Conservation (phyloP, 306 rosid genomes). For the Abrus pulchellus region DNA sequence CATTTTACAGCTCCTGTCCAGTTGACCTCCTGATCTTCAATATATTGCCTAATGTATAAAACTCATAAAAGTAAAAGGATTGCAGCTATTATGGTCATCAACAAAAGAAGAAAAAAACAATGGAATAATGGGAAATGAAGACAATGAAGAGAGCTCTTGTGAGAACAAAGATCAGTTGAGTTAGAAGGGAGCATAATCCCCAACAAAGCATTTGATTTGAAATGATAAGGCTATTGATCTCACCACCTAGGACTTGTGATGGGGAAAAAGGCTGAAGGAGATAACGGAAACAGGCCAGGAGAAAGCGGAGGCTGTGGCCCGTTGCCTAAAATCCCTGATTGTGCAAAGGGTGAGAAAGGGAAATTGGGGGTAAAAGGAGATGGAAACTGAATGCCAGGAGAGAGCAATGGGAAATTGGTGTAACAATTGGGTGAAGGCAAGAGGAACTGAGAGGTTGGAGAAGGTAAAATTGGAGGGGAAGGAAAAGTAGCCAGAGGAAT, state of each 20-base stretch:
- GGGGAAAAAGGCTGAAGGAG: conserved; percentile 76
- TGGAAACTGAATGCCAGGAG: conserved; percentile 75
- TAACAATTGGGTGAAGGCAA: conserved; percentile 76
- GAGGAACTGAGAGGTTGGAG: conserved; percentile 75
- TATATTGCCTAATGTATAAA: conserved; percentile 51
- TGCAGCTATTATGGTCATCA: conserved; percentile 48
- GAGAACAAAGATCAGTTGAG: conserved; percentile 48
- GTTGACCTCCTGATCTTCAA: conserved; percentile 54
- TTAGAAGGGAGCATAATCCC: conserved; percentile 30
- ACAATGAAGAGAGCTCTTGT: conserved; percentile 6
- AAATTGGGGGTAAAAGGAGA: conserved; percentile 72
- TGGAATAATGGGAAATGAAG: conserved; percentile 41
- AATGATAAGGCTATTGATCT: conserved; percentile 52
- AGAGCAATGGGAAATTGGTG: conserved; percentile 60
- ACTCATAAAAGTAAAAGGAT: conserved; percentile 52
- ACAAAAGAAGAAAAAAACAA: conserved; percentile 38
- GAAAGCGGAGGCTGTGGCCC: conserved; percentile 77
- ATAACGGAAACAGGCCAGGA: conserved; percentile 73
- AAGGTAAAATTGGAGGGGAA: conserved; percentile 66
- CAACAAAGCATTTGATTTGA: conserved; percentile 35
- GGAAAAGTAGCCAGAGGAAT: conserved; percentile 54
- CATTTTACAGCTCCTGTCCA: conserved; percentile 61
- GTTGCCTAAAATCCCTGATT: conserved; percentile 76
- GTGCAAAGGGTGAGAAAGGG: conserved; percentile 68
- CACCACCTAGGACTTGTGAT: conserved; percentile 82